phyloP scores from a whole-genome alignment of 345 rosid species.

The Gossypium bickii region DNA sequence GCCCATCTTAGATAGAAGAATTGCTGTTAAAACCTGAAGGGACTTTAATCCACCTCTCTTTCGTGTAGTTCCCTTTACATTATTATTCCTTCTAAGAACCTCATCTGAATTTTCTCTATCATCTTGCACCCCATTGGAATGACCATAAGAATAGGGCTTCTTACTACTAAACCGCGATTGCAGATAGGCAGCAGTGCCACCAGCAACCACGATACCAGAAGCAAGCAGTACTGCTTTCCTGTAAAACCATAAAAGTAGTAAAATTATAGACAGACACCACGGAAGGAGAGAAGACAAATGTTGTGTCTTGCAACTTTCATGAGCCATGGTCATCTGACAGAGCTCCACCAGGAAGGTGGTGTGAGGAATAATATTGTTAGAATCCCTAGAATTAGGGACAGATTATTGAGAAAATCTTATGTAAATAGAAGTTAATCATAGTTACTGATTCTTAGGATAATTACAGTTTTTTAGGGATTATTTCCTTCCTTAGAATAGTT shows the following conservation, averaged over 20 bases:
- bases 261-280: neutral
- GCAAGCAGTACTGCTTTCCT: constrained; percentile 84
- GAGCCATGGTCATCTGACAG: neutral
- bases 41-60: constrained; percentile 80
- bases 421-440: too few relatives aligned
- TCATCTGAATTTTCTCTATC: constrained; percentile 36
- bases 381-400: too few relatives aligned
- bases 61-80: constrained; percentile 32
- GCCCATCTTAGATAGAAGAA: constrained; percentile 84
- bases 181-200: constrained; percentile 75
- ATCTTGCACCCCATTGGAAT: constrained; percentile 46
- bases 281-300: neutral
- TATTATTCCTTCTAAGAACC: constrained; percentile 26
- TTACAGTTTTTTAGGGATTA: too few relatives aligned
- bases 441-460: too few relatives aligned
- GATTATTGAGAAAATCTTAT: too few relatives aligned
- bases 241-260: constrained; percentile 9
- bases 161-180: constrained; percentile 45
- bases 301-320: neutral
- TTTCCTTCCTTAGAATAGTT: too few relatives aligned
- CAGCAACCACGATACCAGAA: constrained; percentile 73
- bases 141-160: constrained; percentile 36
- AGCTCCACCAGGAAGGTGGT: neutral
- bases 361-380: too few relatives aligned
- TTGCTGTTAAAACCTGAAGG: constrained; percentile 63